phyloP scores from a whole-genome alignment of 768 basidiomycete genomes.

The Fibroporia radiculosa region DNA sequence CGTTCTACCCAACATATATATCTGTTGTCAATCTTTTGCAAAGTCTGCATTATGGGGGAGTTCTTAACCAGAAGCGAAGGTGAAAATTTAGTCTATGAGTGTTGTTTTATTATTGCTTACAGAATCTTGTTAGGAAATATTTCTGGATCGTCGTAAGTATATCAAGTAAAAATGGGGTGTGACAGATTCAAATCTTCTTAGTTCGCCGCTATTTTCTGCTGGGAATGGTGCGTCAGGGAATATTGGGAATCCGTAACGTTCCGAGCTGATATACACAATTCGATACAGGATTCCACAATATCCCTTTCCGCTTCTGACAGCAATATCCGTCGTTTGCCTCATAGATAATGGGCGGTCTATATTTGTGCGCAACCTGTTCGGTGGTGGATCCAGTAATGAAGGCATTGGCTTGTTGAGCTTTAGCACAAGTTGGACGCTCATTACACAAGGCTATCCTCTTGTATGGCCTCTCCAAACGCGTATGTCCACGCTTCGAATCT shows the following conservation, averaged over 20 bases:
- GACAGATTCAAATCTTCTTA: constrained; percentile 3
- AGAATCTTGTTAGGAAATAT: constrained; percentile 26
- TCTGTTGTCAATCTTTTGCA: constrained; percentile 46
- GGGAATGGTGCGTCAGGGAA: constrained; percentile 29
- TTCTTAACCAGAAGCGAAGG: constrained; percentile 36
- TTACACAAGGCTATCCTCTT: constrained; percentile 45
- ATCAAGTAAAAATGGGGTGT: neutral
- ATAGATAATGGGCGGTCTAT: constrained; percentile 37
- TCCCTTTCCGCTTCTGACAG: constrained; percentile 36
- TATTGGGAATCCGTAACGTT: neutral
- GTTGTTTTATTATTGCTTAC: neutral
- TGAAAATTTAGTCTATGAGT: neutral
- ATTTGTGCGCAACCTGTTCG: constrained; percentile 32
- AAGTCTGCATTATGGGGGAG: constrained; percentile 42
- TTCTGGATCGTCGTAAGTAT: constrained; percentile 46
- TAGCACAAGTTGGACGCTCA: constrained; percentile 43
- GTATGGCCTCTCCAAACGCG: constrained; percentile 51
- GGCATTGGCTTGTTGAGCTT: constrained; percentile 42
- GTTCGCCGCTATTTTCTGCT: constrained; percentile 40
- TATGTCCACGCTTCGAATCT: constrained; percentile 17
- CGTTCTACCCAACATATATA: constrained; percentile 45
- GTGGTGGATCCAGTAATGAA: constrained; percentile 44
- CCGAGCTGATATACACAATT: neutral
- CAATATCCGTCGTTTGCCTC: constrained; percentile 41
- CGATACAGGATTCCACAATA: constrained; percentile 26